Evolutionary conservation across 2,329 filamentous ascomycete genomes (phyloP).

Genomic region (Diplodia intermedia): DNA sequence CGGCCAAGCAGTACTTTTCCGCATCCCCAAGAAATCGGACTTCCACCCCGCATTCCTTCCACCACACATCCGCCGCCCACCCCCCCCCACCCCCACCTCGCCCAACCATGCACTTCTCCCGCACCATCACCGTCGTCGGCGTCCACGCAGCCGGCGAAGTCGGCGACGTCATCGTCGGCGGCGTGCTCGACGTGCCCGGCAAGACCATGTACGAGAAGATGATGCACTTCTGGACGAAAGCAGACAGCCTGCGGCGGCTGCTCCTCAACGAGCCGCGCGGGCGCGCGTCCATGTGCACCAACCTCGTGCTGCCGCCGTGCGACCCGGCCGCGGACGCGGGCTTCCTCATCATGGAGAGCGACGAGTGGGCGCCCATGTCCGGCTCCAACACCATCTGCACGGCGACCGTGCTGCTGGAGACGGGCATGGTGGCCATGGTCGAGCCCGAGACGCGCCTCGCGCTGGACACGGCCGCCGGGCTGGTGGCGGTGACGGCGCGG

Average conservation of each 20-base stretch:
- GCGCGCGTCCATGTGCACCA: not conserved
- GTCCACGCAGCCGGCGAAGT: not conserved
- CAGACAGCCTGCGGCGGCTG: not conserved
- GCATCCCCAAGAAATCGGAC: too few relatives aligned
- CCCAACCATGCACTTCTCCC: not conserved
- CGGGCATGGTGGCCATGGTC: not conserved
- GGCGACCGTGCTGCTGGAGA: not conserved
- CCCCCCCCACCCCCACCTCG: not conserved
- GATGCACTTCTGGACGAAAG: not conserved
- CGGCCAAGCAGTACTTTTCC: too few relatives aligned
- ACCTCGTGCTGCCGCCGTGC: not conserved
- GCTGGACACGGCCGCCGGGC: not conserved
- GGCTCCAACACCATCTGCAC: slow-evolving; percentile 1
- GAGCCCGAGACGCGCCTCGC: not conserved
- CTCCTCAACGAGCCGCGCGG: not conserved
- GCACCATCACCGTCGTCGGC: not conserved
- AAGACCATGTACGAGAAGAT: not conserved
- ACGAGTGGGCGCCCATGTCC: slow-evolving; percentile 7
- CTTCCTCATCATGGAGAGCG: slow-evolving; percentile 5
- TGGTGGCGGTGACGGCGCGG: not conserved
- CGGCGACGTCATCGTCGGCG: not conserved
- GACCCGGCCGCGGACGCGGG: not conserved
- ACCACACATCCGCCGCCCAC: too few relatives aligned
- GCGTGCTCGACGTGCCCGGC: not conserved
- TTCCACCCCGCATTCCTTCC: too few relatives aligned